Base-by-base conservation (phyloP, 345 rosid genomes). In the Boechera divaricarpa region DNA sequence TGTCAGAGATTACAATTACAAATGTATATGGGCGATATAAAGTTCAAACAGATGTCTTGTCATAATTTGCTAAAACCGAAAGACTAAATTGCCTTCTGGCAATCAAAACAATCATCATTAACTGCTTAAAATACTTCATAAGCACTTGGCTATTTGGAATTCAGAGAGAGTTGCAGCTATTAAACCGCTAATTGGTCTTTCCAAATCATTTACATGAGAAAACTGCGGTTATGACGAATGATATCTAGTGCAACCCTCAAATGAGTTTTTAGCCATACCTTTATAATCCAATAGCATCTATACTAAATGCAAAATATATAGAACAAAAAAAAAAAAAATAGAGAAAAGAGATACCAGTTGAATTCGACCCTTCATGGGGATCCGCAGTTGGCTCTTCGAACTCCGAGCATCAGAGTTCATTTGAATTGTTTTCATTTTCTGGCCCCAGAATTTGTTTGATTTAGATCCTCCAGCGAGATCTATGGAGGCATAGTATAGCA, bases 291-390 rank as follows among this genome's bases (percentile, higher is more conserved):
- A 5, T 33, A 59, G 24, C 41, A 39, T 60, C 10, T 31, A 69
- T 31, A 60, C 26, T 13, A 7, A 41, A 51, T 51, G 53, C 64
- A 69, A 33, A 18, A 52, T 48, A 7, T 16, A 77, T 63, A 49
- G 41, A 41, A 73, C 5, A 26, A 42, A 55, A 31, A 45, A 24
- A 72, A 21, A 73, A 21, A 18, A 54, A 42, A 16, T 16, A 73
- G 70, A 79, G 56, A 60, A 51, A 64, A 44, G 26, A 41, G 58
- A 55, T 87, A 94, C 97, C 93, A 91, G 83, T 79, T 94, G 97
- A 72, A 94, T 85, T 66, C 97, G 92, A 69, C 98, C 98, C 89
- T 94, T 94, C 90, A 91, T 86, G 45, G 97, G 97, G 52, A 91
- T 82, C 63, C 92, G 88, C 28, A 89, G 63, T 32, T 90, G 82